Base-by-base conservation (phyloP, 495 filamentous ascomycete genomes). In the Trichoderma reesei region DNA sequence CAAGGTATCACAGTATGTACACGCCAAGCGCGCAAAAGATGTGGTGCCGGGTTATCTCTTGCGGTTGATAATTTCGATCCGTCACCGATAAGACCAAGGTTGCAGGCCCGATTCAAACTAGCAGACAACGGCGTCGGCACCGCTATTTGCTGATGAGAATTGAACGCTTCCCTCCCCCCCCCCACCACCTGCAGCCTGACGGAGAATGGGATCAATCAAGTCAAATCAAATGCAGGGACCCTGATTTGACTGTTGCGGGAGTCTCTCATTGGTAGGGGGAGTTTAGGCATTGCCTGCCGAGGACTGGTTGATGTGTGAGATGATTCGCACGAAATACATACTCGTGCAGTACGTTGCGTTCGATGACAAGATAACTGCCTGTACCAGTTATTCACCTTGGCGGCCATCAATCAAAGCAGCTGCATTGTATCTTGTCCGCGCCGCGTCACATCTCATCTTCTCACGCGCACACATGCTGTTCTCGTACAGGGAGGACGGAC, bases 41-140 rank as follows among this genome's bases (percentile, higher is more conserved):
- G 75, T 76, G 75, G 73, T 67, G 72, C 72, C 70, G 71, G 71
- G 72, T 64, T 39, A 72, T 68, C 66, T 69, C 61, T 11, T 36
- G 20, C 31, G 3, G 51, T 56, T 63, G 51, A 70, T 65, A 73
- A 74, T 56, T 56, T 72, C 64, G 48, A 59, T 33, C 34, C 54
- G 39, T 60, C 26, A 48, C 60, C 66, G 73, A 75, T 75, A 76
- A 76, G 70, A 65, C n/a, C 51, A 56, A 33, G 51, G 51, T 34
- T 56, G 31, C 51, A 56, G 51, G 51, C 51, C 51, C 51, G 51
- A 56, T 56, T 56, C n/a, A n/a, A 56, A 56, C 51, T 56, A 56
- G 51, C 51, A 56, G 51, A 56, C n/a, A 48, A 51, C 31, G 34
- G 48, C 48, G 63, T 71, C 60, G 63, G 63, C 67, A 46, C 44